Evolutionary conservation across 2,329 filamentous ascomycete species (phyloP).

Genomic region (Paraphaeosphaeria minitans): DNA sequence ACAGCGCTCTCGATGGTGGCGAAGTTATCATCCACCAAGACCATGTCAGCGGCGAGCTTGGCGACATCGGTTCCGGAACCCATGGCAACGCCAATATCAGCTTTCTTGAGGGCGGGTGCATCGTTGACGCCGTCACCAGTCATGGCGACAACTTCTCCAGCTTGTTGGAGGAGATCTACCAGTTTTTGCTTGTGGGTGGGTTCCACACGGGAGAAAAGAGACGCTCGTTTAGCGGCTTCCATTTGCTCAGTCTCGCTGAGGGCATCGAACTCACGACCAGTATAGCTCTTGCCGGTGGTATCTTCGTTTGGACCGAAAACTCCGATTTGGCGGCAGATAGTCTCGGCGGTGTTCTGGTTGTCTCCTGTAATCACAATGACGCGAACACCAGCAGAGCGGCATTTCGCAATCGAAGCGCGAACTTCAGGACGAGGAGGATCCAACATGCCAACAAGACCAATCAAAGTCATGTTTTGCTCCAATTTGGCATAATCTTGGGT

Average conservation of each 20-base stretch:
- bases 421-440: conserved; percentile 96
- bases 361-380: conserved; percentile 98
- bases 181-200: conserved; percentile 97
- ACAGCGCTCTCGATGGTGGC: conserved; percentile 95
- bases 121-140: conserved; percentile 99
- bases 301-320: conserved; percentile 84
- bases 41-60: conserved; percentile 97
- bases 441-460: conserved; percentile 94
- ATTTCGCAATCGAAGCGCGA: conserved; percentile 81
- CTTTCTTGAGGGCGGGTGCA: conserved; percentile 95
- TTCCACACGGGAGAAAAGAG: conserved; percentile 94
- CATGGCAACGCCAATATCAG: conserved; percentile 99
- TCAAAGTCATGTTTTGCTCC: conserved; percentile 91
- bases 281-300: conserved; percentile 89
- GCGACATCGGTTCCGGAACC: conserved; percentile 96
- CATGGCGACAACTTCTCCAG: conserved; percentile 97
- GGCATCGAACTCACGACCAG: conserved; percentile 91
- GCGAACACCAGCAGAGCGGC: conserved; percentile 89
- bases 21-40: conserved; percentile 98
- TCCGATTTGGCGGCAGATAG: conserved; percentile 96
- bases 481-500: conserved; percentile 83
- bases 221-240: conserved; percentile 81
- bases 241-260: conserved; percentile 80
- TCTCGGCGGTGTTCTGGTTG: conserved; percentile 96
- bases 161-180: conserved; percentile 91